Evolutionary conservation across 2,329 filamentous ascomycete species (phyloP).

Genomic region (Tolypocladium ovalisporum): DNA sequence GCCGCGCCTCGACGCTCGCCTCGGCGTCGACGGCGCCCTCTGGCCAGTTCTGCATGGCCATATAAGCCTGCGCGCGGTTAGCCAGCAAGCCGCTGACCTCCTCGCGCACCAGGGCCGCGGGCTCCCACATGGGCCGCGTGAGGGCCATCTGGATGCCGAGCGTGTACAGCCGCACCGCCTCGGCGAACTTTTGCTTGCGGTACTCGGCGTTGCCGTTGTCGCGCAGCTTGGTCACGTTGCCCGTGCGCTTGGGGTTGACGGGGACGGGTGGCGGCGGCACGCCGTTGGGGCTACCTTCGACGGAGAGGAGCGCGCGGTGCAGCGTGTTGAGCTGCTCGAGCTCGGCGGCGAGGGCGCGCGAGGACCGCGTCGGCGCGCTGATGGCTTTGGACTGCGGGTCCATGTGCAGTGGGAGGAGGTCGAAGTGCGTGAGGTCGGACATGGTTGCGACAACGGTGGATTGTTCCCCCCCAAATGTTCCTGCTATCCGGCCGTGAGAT

Average conservation of each 20-base stretch:
- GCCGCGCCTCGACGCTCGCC: slow-evolving; percentile 77
- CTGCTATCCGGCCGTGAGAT: background rate
- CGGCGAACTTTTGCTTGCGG: slow-evolving; percentile 62
- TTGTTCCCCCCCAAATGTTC: background rate
- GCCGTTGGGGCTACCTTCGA: slow-evolving; percentile 42
- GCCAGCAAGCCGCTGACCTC: slow-evolving; percentile 71
- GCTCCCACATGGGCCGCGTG: slow-evolving; percentile 77
- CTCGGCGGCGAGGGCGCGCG: slow-evolving; percentile 47
- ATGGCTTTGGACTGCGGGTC: slow-evolving; percentile 76
- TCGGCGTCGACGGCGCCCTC: slow-evolving; percentile 84
- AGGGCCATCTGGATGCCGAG: slow-evolving; percentile 88
- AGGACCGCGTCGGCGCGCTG: slow-evolving; percentile 28
- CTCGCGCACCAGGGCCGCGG: slow-evolving; percentile 69
- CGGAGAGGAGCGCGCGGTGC: slow-evolving; percentile 58
- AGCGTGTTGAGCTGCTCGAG: slow-evolving; percentile 68
- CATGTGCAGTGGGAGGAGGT: slow-evolving; percentile 68
- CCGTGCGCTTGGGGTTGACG: slow-evolving; percentile 84
- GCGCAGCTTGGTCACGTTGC: slow-evolving; percentile 80
- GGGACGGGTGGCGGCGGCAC: slow-evolving; percentile 80
- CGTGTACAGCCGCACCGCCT: slow-evolving; percentile 72
- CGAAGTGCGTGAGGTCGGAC: slow-evolving; percentile 63
- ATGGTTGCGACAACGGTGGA: slow-evolving; percentile 20
- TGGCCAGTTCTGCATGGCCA: slow-evolving; percentile 71
- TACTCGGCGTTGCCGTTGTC: slow-evolving; percentile 77
- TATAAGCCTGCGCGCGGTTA: slow-evolving; percentile 84